A percentile compares a stretch with the other conserved stretches of the same genome.
Conservation (phyloP, 176 grass and related monocot species). For the Carex scoparia region DNA sequence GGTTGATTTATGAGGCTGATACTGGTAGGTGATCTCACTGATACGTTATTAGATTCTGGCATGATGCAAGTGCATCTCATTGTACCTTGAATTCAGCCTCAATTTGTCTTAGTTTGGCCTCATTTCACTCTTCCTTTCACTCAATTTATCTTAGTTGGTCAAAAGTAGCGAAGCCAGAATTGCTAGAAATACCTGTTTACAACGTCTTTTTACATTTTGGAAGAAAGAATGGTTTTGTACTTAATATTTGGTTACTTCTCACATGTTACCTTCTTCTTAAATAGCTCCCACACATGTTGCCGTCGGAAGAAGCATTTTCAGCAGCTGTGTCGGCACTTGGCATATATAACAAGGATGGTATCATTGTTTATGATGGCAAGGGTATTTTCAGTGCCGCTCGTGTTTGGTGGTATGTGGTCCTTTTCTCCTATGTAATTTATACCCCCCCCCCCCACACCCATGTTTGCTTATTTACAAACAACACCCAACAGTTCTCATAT, state of each 20-base stretch:
- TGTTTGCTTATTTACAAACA: background rate
- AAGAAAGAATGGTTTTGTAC: background rate
- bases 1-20: background rate
- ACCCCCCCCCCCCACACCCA: no score
- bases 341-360: conserved; percentile 83
- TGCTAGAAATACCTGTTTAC: background rate
- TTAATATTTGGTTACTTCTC: background rate
- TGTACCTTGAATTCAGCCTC: background rate
- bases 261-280: conserved; percentile 22
- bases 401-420: conserved; percentile 79
- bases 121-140: background rate
- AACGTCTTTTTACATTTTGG: background rate
- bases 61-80: background rate
- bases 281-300: conserved; percentile 96
- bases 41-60: background rate
- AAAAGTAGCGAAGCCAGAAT: background rate
- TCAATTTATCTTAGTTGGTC: background rate
- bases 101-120: background rate
- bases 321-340: conserved; percentile 92
- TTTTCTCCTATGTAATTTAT: background rate
- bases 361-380: conserved; percentile 98
- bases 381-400: conserved; percentile 94
- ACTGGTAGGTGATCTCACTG: background rate
- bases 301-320: conserved; percentile 92
- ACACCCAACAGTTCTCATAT: background rate